Evolutionary conservation across 1,139 yeast genomes (phyloP).

Genomic region (Kurtzmaniella natalensis): DNA sequence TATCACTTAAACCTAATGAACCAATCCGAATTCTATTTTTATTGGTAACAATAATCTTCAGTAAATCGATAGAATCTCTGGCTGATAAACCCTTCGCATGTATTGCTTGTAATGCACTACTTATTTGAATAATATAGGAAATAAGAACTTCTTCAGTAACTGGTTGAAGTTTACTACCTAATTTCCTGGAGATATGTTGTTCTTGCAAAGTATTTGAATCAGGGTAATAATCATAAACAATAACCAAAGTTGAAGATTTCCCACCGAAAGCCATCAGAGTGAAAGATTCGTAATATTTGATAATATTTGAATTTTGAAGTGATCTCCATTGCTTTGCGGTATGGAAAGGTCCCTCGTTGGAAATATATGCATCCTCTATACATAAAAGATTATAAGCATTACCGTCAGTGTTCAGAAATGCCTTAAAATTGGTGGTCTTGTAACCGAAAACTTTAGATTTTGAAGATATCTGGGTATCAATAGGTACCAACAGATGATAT

Average conservation of each 20-base stretch:
- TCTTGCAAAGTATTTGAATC: slow-evolving; percentile 28
- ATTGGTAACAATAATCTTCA: slow-evolving; percentile 68
- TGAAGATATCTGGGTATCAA: slow-evolving; percentile 49
- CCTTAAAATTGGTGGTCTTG: slow-evolving; percentile 69
- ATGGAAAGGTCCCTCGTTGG: slow-evolving; percentile 50
- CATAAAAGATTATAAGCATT: slow-evolving; percentile 71
- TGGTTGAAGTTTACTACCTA: slow-evolving; percentile 33
- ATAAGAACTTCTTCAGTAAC: slow-evolving; percentile 68
- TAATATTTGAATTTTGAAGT: slow-evolving; percentile 53
- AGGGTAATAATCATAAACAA: slow-evolving; percentile 42
- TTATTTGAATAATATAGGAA: slow-evolving; percentile 70
- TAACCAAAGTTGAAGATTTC: slow-evolving; percentile 40
- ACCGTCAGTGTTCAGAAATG: slow-evolving; percentile 76
- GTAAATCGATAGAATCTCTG: slow-evolving; percentile 54
- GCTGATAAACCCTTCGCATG: slow-evolving; percentile 64
- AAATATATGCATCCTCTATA: slow-evolving; percentile 46
- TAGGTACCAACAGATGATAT: slow-evolving; percentile 83
- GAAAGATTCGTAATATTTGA: slow-evolving; percentile 73
- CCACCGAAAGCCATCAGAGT: slow-evolving; percentile 86
- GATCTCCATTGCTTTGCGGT: slow-evolving; percentile 44
- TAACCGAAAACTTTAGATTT: slow-evolving; percentile 56
- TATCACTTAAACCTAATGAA: slow-evolving; percentile 69
- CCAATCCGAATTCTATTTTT: slow-evolving; percentile 69
- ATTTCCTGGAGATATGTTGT: slow-evolving; percentile 29
- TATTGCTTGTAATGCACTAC: slow-evolving; percentile 58